Conservation (phyloP, 768 basidiomycete species). For the Boletus bicolor region DNA sequence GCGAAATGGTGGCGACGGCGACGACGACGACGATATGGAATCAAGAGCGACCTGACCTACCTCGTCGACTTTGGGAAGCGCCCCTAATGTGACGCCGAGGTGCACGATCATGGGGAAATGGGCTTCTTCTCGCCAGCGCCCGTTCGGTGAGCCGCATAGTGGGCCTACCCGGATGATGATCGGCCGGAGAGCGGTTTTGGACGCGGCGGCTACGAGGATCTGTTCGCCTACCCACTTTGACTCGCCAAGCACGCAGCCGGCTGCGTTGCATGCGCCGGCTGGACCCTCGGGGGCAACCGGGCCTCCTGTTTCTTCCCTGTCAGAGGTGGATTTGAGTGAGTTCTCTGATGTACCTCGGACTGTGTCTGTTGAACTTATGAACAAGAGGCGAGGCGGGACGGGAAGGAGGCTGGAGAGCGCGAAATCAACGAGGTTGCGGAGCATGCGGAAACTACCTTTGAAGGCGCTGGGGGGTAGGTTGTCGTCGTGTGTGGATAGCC, state of each 20-base stretch:
- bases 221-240: slow-evolving; percentile 26
- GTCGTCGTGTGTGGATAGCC: slow-evolving; percentile 5
- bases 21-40: too few relatives aligned
- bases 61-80: slow-evolving; percentile 21
- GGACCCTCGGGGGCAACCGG: neutral
- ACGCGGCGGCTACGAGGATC: slow-evolving; percentile 20
- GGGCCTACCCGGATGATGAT: slow-evolving; percentile 38
- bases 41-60: slow-evolving; percentile 8
- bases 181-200: slow-evolving; percentile 19
- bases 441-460: slow-evolving; percentile 1
- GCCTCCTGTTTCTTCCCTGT: neutral
- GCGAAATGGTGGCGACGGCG: neutral
- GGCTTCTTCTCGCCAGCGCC: slow-evolving; percentile 38
- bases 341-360: neutral
- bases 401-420: slow-evolving; percentile 31
- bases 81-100: slow-evolving; percentile 14
- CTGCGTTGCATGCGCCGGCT: slow-evolving; percentile 8
- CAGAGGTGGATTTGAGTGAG: neutral
- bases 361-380: slow-evolving; percentile 29
- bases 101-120: slow-evolving; percentile 37
- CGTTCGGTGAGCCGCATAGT: slow-evolving; percentile 34
- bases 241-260: slow-evolving; percentile 9
- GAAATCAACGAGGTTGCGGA: slow-evolving; percentile 37
- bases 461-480: slow-evolving; percentile 9
- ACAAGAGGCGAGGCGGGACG: slow-evolving; percentile 30